These are phyloP conservation scores for Mycena albidolilacea DNA, from an alignment of 768 basidiomycete genomes.

Conservation along the genomic window DNA sequence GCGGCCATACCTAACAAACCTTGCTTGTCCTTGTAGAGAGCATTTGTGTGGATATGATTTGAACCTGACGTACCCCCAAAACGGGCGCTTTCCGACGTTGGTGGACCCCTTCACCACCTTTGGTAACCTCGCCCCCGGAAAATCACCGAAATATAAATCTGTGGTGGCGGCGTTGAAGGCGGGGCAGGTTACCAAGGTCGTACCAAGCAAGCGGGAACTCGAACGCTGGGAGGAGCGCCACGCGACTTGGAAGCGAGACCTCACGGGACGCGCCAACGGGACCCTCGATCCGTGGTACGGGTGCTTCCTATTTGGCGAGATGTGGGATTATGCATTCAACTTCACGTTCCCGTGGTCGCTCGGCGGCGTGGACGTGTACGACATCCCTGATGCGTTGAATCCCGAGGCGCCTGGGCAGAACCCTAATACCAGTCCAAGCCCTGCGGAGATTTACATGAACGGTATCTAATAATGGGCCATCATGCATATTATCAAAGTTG, in stretches of 20 bases:
- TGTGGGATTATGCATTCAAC: conserved; percentile 80
- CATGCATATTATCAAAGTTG: neutral
- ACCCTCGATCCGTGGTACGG: conserved; percentile 73
- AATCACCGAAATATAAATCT: conserved; percentile 19
- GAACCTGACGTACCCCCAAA: conserved; percentile 79
- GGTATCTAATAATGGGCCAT: conserved; percentile 50
- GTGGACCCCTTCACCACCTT: conserved; percentile 30
- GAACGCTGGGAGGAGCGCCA: conserved; percentile 41
- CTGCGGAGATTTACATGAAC: conserved; percentile 64
- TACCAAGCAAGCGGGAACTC: conserved; percentile 41
- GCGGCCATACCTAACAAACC: neutral
- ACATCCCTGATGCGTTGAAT: conserved; percentile 69
- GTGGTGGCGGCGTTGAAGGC: conserved; percentile 36
- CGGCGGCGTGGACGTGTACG: conserved; percentile 52
- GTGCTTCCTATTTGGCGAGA: conserved; percentile 73
- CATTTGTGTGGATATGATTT: conserved; percentile 77
- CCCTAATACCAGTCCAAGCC: conserved; percentile 51
- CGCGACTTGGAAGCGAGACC: conserved; percentile 61
- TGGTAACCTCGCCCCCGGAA: conserved; percentile 15
- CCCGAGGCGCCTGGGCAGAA: conserved; percentile 51
- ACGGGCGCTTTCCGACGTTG: conserved; percentile 63
- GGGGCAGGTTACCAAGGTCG: conserved; percentile 4
- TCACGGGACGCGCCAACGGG: conserved; percentile 63
- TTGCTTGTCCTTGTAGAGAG: conserved; percentile 51
- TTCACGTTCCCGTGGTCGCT: conserved; percentile 73